These are phyloP conservation scores for Ophiostoma pallidulum DNA, from an alignment of 2,329 filamentous ascomycete species.

Conservation along the genomic window DNA sequence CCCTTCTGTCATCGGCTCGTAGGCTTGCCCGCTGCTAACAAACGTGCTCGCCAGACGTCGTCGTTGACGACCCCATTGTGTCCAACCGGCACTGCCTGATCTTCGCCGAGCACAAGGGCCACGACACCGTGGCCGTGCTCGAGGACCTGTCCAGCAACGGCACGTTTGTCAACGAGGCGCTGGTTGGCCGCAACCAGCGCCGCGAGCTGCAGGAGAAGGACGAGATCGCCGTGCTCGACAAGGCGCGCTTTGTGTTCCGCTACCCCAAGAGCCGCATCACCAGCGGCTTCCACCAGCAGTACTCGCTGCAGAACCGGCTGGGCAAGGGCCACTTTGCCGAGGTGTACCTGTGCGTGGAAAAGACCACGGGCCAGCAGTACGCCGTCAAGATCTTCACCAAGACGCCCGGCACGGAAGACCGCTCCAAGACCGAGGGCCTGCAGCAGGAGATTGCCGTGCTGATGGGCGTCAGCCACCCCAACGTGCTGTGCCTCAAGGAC, in stretches of 20 bases:
- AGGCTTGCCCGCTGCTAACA: neutral
- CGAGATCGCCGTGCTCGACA: slow-evolving; percentile 77
- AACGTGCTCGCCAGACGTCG: slow-evolving; percentile 53
- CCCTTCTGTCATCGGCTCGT: too few relatives aligned
- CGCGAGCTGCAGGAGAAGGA: slow-evolving; percentile 83
- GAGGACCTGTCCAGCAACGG: slow-evolving; percentile 95
- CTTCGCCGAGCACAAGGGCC: slow-evolving; percentile 28
- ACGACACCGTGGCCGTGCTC: slow-evolving; percentile 57
- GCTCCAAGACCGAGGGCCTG: slow-evolving; percentile 71
- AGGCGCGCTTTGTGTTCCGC: slow-evolving; percentile 81
- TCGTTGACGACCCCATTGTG: slow-evolving; percentile 66
- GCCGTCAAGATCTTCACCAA: slow-evolving; percentile 95
- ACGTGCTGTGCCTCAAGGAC: slow-evolving; percentile 85
- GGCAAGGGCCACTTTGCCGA: slow-evolving; percentile 95
- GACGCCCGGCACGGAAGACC: slow-evolving; percentile 70
- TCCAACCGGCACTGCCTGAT: slow-evolving; percentile 70
- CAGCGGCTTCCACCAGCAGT: slow-evolving; percentile 77
- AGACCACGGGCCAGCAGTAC: slow-evolving; percentile 68
- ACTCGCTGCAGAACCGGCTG: slow-evolving; percentile 71
- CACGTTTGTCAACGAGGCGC: slow-evolving; percentile 87
- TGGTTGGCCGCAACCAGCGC: slow-evolving; percentile 85
- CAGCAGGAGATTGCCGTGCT: slow-evolving; percentile 95
- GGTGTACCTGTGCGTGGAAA: slow-evolving; percentile 85
- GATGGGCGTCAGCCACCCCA: slow-evolving; percentile 94
- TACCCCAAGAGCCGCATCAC: slow-evolving; percentile 70